Base-by-base conservation (phyloP, 176 grass and related monocot genomes). In the Neostapfia colusana region DNA sequence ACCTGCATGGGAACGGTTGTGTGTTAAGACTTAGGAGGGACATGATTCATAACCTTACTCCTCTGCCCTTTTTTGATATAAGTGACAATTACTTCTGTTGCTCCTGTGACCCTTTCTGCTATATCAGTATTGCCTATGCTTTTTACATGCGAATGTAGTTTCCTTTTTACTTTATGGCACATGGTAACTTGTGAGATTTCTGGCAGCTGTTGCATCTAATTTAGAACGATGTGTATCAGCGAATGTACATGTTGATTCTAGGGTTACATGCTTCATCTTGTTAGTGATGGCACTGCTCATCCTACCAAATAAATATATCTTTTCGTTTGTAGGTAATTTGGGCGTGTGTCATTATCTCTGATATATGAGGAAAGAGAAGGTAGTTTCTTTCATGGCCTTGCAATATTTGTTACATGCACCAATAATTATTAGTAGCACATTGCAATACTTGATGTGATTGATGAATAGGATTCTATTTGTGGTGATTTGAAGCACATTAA, bases 261-360 rank as follows among this genome's bases (percentile, higher is more conserved):
- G 93, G 91, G 85, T 93, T 89, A 81, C 92, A 87, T 86, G 79
- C 77, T 87, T 85, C 79, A 81, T 74, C 70, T 88, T 90, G 89
- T 85, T 79, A 91, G 90, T 69, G 88, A 87, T 97, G 93, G 67
- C 90, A 89, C 58, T 89, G 86, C 87, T 93, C 93, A 89, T 87
- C 83, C 77, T 83, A 84, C 90, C 90, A 93, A 93, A 90, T 97
- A 85, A 97, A 97, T 93, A 81, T 92, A 82, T 91, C 86, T 97
- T 93, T 85, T 84, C 83, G 88, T 93, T 97, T 97, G 93, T 97
- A 97, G 93, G 93, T 91, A 78, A 93, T 87, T 86, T 93, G 86
- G 93, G 83, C 86, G 73, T 93, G 86, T 91, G 86, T 93, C 80
- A 83, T 94, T 79, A 89, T 97, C 90, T 93, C 85, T 97, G 90